Base-by-base conservation (phyloP, 495 filamentous ascomycete species). In the Apodospora peruviana region DNA sequence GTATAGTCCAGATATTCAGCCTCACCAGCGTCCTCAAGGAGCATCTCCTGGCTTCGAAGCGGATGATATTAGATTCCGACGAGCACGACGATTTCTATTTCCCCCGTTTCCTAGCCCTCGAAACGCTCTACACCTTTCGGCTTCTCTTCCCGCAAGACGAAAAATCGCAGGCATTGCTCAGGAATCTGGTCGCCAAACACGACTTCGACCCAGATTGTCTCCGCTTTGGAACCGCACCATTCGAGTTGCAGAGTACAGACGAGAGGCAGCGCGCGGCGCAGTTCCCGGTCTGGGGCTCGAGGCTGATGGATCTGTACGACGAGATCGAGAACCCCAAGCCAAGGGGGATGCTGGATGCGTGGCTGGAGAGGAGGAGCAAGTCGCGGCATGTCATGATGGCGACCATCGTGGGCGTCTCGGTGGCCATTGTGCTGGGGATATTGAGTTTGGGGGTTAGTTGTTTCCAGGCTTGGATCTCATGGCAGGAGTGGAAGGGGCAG, bases 341-440 rank as follows among this genome's bases (percentile, higher is more conserved):
- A 12, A 55, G 69, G 12, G 57, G 67, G 2, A 8, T n/a, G 16
- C 11, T 70, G 7, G 57, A 66, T 38, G 59, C 53, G 35, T 70
- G 66, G 67, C 52, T 72, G 46, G 64, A 72, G 51, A 47, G 67
- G 18, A 59, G 55, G 48, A 70, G 64, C 44, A 62, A 64, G 18
- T 60, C 62, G 1, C 59, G 67, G 24, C 66, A 70, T 47, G 52
- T 70, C 3, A 72, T 72, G 67, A 55, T 69, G 54, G 68, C 62
- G 8, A 70, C 67, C 0, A 39, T 72, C 2, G 53, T 52, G 29
- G 68, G 68, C 2, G 64, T 72, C 0, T 25, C 60, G n/a, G 43
- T 65, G 39, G 63, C 63, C 2, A 49, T 67, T 8, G 17, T 67
- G 4, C 43, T 67, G 25, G 58, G 61, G 5, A 32, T 64, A 21